A percentile compares a stretch with the other conserved stretches of the same genome.
These are phyloP conservation scores for Hirsutella rhossiliensis DNA, from an alignment of 2,329 filamentous ascomycete genomes.

Conservation along the genomic window DNA sequence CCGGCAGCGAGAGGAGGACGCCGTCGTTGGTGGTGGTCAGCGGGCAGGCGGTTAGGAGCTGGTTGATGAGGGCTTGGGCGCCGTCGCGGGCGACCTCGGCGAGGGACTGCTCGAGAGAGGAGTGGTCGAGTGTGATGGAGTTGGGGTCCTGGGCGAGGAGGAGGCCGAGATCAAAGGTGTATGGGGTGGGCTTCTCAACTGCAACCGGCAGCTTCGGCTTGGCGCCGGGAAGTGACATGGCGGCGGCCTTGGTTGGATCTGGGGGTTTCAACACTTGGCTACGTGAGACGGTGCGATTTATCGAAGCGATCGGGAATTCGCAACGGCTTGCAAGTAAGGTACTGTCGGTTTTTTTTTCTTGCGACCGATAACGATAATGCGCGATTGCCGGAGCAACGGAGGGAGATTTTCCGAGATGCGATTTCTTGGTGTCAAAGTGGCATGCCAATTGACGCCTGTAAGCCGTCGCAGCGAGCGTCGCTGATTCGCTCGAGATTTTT, in stretches of 20 bases:
- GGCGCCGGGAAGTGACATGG: constrained; percentile 24
- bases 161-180: constrained; percentile 85
- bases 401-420: constrained; percentile 14
- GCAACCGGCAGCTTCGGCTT: constrained; percentile 45
- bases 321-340: no score
- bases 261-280: no score
- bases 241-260: neutral
- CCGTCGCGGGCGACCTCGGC: constrained; percentile 71
- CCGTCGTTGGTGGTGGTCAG: constrained; percentile 57
- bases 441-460: neutral
- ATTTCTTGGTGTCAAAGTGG: neutral
- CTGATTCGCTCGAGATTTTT: constrained; percentile 6
- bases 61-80: constrained; percentile 85
- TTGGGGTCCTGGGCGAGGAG: constrained; percentile 82
- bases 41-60: constrained; percentile 80
- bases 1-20: constrained; percentile 69
- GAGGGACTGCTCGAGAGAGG: constrained; percentile 53
- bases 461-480: neutral
- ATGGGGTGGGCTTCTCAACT: constrained; percentile 75
- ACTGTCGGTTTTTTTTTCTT: constrained; percentile 1
- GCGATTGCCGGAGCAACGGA: constrained; percentile 11
- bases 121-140: constrained; percentile 49
- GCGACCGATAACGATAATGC: neutral
- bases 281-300: no score
- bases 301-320: neutral